A percentile compares a stretch with the other conserved stretches of the same genome.
Evolutionary conservation across 148 eudicot species (phyloP).

Genomic region (Hydrangea macrophylla): DNA sequence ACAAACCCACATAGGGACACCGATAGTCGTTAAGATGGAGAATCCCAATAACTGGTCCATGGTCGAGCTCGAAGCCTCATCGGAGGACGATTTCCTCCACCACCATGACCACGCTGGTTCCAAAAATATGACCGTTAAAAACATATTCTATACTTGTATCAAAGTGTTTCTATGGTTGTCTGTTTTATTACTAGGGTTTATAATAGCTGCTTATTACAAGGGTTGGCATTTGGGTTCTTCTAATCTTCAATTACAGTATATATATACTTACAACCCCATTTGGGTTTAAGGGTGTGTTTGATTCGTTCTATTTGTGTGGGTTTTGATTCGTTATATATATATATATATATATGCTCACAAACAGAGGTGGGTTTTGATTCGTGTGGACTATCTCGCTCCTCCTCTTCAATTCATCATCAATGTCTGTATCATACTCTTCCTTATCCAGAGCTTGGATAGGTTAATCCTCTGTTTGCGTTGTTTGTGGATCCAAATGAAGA

Average conservation of each 20-base stretch:
- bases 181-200: constrained; percentile 43
- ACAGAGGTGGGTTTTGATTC: constrained; percentile 63
- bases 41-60: constrained; percentile 91
- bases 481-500: constrained; percentile 64
- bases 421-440: constrained; percentile 65
- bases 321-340: too few species aligned
- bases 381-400: constrained; percentile 82
- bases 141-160: constrained; percentile 45
- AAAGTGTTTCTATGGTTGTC: constrained; percentile 46
- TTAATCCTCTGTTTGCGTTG: constrained; percentile 75
- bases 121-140: constrained; percentile 17
- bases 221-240: constrained; percentile 60
- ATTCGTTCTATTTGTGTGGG: constrained; percentile 43
- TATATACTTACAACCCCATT: constrained; percentile 28
- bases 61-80: constrained; percentile 58
- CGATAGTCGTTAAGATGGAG: constrained; percentile 91
- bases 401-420: constrained; percentile 71
- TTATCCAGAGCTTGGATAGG: constrained; percentile 82
- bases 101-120: constrained; percentile 23
- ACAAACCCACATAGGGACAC: constrained; percentile 65
- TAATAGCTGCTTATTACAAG: constrained; percentile 56
- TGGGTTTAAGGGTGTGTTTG: constrained; percentile 36
- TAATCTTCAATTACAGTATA: constrained; percentile 37
- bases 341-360: too few species aligned
- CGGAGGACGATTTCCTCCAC: constrained; percentile 41